phyloP scores from a whole-genome alignment of 495 filamentous ascomycete genomes.

The Cryomyces minteri region DNA sequence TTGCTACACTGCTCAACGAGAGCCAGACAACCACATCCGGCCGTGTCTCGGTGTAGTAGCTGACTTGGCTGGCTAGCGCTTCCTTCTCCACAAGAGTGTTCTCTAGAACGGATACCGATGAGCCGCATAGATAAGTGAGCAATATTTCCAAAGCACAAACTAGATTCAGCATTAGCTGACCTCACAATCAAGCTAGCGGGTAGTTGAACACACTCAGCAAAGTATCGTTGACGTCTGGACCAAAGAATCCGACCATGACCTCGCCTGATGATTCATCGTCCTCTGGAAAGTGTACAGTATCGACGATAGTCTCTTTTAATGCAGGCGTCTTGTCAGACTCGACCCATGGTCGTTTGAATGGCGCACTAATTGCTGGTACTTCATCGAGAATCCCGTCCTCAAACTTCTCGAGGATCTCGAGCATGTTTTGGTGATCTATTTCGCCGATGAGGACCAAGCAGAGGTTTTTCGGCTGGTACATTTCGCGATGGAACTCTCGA shows the following conservation, averaged over 20 bases:
- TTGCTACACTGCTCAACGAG: conserved; percentile 66
- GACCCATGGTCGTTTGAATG: conserved; percentile 81
- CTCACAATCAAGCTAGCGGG: neutral
- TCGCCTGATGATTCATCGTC: conserved; percentile 89
- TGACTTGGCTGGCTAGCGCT: conserved; percentile 68
- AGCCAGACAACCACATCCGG: conserved; percentile 74
- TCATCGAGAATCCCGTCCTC: conserved; percentile 71
- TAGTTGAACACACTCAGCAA: conserved; percentile 26
- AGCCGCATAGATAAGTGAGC: conserved; percentile 72
- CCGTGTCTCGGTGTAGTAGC: conserved; percentile 53
- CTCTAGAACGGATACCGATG: conserved; percentile 79
- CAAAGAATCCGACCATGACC: conserved; percentile 65
- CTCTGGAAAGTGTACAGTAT: conserved; percentile 83
- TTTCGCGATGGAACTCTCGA: conserved; percentile 77
- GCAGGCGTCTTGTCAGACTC: conserved; percentile 63
- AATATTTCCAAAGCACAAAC: conserved; percentile 48
- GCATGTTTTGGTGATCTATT: conserved; percentile 62
- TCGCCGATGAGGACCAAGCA: conserved; percentile 81
- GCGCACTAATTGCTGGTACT: conserved; percentile 50
- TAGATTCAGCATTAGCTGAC: neutral
- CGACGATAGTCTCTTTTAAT: conserved; percentile 45
- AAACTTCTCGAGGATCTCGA: conserved; percentile 68
- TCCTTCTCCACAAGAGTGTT: conserved; percentile 88
- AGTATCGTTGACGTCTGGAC: conserved; percentile 54
- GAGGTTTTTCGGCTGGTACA: conserved; percentile 97